phyloP scores from a whole-genome alignment of 2,329 filamentous ascomycete genomes.

The Mollisiaceae sp. region DNA sequence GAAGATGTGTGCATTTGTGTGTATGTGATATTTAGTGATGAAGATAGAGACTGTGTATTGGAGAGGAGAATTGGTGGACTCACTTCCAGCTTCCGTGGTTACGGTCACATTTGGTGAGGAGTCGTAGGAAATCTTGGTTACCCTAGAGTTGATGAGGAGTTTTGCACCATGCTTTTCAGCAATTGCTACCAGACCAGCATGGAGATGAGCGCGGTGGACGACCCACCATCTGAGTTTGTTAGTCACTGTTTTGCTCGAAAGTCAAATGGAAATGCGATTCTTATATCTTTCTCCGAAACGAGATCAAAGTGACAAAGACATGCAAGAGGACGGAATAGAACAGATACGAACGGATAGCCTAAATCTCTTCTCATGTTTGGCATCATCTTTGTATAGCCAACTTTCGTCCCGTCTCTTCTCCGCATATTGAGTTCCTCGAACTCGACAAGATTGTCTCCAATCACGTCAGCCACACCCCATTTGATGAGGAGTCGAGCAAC shows the following conservation, averaged over 20 bases:
- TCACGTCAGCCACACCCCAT: constrained; percentile 27
- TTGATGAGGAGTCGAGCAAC: constrained; percentile 26
- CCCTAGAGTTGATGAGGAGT: constrained; percentile 47
- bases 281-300: no score
- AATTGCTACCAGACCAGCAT: constrained; percentile 47
- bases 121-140: constrained; percentile 42
- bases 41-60: no score
- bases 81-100: constrained; percentile 30
- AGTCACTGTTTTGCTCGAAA: not conserved
- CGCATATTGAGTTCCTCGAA: constrained; percentile 29
- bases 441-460: constrained; percentile 24
- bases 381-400: constrained; percentile 27
- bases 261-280: no score
- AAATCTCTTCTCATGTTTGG: constrained; percentile 17
- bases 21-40: no score
- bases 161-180: constrained; percentile 45
- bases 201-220: constrained; percentile 53
- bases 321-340: no score
- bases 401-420: constrained; percentile 24
- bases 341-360: constrained; percentile 16
- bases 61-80: no score
- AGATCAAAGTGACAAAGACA: no score
- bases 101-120: constrained; percentile 38
- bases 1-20: no score
- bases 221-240: constrained; percentile 46